Conservation (phyloP, 2,329 filamentous ascomycete species). For the Exserohilum turcica region DNA sequence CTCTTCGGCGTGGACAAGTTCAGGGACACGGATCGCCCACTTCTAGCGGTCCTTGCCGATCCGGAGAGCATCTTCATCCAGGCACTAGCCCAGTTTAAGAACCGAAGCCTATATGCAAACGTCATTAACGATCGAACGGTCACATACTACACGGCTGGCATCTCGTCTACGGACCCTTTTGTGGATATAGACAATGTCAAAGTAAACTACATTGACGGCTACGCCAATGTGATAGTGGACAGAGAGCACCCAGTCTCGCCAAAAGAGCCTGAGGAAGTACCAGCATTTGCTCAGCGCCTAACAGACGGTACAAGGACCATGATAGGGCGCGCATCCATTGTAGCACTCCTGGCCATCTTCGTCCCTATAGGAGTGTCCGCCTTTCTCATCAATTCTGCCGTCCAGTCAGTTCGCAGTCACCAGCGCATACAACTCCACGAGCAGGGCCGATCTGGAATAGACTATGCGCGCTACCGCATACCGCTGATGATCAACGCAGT, state of each 20-base stretch:
- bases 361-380: slow-evolving; percentile 73
- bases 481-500: slow-evolving; percentile 73
- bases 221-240: slow-evolving; percentile 77
- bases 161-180: slow-evolving; percentile 79
- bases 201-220: slow-evolving; percentile 75
- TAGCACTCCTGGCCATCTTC: slow-evolving; percentile 69
- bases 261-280: slow-evolving; percentile 44
- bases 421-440: slow-evolving; percentile 79
- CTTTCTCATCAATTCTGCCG: slow-evolving; percentile 74
- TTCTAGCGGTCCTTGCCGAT: slow-evolving; percentile 82
- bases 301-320: slow-evolving; percentile 44
- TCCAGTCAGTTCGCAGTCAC: slow-evolving; percentile 77
- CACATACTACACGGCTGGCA: slow-evolving; percentile 80
- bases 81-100: slow-evolving; percentile 75
- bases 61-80: slow-evolving; percentile 83
- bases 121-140: slow-evolving; percentile 84
- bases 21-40: slow-evolving; percentile 77
- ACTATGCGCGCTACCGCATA: slow-evolving; percentile 73
- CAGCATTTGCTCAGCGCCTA: slow-evolving; percentile 46
- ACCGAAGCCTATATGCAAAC: slow-evolving; percentile 81
- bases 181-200: slow-evolving; percentile 68
- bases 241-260: slow-evolving; percentile 63
- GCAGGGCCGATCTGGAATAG: slow-evolving; percentile 68
- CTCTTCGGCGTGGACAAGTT: slow-evolving; percentile 88
- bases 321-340: slow-evolving; percentile 64